phyloP scores from a whole-genome alignment of 306 rosid species.

The Echinosophora koreensis region DNA sequence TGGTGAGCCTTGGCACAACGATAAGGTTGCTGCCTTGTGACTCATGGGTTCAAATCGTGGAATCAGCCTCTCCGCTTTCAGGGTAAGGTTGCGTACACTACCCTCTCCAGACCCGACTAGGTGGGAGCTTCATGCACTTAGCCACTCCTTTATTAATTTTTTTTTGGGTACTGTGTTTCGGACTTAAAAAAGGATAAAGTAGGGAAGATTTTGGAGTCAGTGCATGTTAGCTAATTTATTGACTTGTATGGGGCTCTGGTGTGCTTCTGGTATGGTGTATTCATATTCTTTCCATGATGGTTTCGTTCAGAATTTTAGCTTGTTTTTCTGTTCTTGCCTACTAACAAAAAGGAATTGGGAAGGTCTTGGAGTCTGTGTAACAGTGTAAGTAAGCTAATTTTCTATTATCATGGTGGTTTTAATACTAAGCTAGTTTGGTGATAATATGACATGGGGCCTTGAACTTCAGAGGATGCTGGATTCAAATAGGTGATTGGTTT shows the following conservation, averaged over 20 bases:
- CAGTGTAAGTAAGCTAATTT: neutral
- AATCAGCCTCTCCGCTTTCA: too few species aligned
- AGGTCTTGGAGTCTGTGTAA: neutral
- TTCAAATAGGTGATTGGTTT: neutral
- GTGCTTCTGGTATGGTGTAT: constrained; percentile 48
- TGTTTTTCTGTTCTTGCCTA: neutral
- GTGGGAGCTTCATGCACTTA: too few species aligned
- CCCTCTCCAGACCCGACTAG: too few species aligned
- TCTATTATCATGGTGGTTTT: neutral
- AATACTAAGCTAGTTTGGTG: neutral
- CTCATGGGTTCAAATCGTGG: too few species aligned
- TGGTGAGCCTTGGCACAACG: too few species aligned
- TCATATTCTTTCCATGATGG: constrained; percentile 9
- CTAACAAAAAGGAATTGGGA: neutral
- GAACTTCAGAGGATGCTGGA: constrained; percentile 7
- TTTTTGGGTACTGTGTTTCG: neutral
- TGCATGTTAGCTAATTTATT: neutral
- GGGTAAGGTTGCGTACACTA: too few species aligned
- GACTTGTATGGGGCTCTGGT: constrained; percentile 68
- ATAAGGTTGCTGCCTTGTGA: too few species aligned
- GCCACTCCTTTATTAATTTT: too few species aligned
- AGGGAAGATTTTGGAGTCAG: neutral
- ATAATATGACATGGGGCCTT: neutral
- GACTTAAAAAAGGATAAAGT: neutral
- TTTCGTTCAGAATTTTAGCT: neutral